These are phyloP conservation scores for Leucogyrophana mollusca DNA, from an alignment of 768 basidiomycete species.

Conservation along the genomic window DNA sequence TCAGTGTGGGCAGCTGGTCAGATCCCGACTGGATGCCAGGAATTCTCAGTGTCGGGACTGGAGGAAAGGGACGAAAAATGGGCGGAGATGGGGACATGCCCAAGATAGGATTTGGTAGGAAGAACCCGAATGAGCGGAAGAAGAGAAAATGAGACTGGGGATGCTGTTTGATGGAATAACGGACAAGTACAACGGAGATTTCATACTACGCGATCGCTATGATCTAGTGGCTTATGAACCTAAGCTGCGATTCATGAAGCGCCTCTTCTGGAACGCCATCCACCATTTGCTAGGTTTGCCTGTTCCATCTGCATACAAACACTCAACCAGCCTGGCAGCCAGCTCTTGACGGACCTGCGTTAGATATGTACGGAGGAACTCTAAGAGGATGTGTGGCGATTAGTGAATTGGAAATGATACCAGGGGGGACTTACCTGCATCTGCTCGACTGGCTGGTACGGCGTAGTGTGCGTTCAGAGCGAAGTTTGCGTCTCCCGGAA, in stretches of 20 bases:
- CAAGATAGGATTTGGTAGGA: constrained; percentile 80
- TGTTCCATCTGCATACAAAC: constrained; percentile 89
- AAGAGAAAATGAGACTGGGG: constrained; percentile 33
- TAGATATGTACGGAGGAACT: constrained; percentile 88
- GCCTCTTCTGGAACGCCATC: constrained; percentile 99
- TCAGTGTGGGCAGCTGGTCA: constrained; percentile 78
- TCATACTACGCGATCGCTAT: not conserved
- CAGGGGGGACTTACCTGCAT: constrained; percentile 67
- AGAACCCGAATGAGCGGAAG: constrained; percentile 85
- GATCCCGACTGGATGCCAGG: constrained; percentile 95
- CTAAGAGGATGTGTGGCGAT: constrained; percentile 38
- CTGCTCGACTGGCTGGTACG: constrained; percentile 67
- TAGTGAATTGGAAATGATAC: not conserved
- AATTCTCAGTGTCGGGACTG: constrained; percentile 63
- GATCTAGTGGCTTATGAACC: constrained; percentile 46
- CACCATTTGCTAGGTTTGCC: constrained; percentile 99
- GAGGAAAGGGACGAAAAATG: constrained; percentile 67
- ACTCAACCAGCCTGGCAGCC: constrained; percentile 80
- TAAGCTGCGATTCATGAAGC: constrained; percentile 92
- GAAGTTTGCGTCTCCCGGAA: constrained; percentile 96
- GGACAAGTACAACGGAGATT: not conserved
- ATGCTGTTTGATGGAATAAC: not conserved
- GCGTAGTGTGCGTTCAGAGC: constrained; percentile 91
- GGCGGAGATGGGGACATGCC: constrained; percentile 71
- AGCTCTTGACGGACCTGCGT: constrained; percentile 93